Base-by-base conservation (phyloP, 116 monocot species). In the Posidonia oceanica region DNA sequence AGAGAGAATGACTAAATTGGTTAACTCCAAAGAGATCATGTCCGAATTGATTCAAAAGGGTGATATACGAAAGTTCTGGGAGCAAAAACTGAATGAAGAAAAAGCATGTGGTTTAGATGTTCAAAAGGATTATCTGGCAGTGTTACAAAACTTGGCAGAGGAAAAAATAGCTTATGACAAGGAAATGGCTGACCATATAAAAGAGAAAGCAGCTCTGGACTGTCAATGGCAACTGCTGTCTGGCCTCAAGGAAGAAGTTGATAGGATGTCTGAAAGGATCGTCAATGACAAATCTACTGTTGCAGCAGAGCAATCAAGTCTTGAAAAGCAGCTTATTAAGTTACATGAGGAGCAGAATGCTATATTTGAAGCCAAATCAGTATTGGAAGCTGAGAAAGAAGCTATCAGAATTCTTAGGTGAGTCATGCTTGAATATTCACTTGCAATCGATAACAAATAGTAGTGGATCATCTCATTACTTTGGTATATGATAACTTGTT, bases 341-440 rank as follows among this genome's bases (percentile, higher is more conserved):
- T 52, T 87, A 44, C 61, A n/a, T 6, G 54, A 78, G 67, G 79
- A 77, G 52, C 83, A 78, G 39, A 83, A 87, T 61, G 87, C 78
- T 4, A 52, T 83, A 14, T 17, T 72, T 74, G 89, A 96, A 77
- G 80, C 79, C 17, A 96, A 85, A 78, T 86, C 89, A 40, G 67
- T 79, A 21, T 66, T 96, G 61, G 91, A 91, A 87, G 77, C 89
- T 73, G 89, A 96, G 74, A 89, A 83, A 68, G 96, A 89, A 77
- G 96, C 89, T 66, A 52, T 89, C n/a, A 79, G 78, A 66, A 85
- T 91, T 75, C 89, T 96, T 48, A 88, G 91, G 94, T 94, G 54
- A 75, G 80, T 52, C 52, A 40, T 60, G 20, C 48, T 14, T 71
- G 23, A 41, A n/a, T 44, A 20, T 17, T 14, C 14, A 22, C 20